Conservation (phyloP, 2,329 filamentous ascomycete species). For the Pyrenochaeta sp. region DNA sequence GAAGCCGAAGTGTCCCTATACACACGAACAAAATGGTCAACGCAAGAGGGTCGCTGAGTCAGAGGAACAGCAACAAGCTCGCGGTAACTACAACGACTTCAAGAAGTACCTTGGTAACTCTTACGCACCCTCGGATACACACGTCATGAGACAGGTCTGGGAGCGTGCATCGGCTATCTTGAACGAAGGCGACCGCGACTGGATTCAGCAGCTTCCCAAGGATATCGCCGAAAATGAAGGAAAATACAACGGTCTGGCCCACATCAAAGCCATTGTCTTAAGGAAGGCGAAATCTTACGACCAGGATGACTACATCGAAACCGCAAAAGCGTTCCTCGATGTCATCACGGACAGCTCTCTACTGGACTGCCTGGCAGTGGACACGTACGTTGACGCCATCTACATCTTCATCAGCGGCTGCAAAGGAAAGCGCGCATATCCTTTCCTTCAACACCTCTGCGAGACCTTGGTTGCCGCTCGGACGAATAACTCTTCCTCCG, state of each 20-base stretch:
- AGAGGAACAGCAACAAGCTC: slow-evolving; percentile 28
- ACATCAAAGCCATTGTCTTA: slow-evolving; percentile 34
- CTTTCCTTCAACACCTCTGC: slow-evolving; percentile 40
- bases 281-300: slow-evolving; percentile 2
- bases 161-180: slow-evolving; percentile 35
- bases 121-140: slow-evolving; percentile 19
- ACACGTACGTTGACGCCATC: slow-evolving; percentile 41
- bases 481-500: not conserved
- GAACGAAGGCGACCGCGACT: slow-evolving; percentile 37
- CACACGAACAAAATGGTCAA: not conserved
- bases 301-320: slow-evolving; percentile 6
- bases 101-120: slow-evolving; percentile 29
- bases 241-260: slow-evolving; percentile 31
- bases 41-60: slow-evolving; percentile 18
- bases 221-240: slow-evolving; percentile 41
- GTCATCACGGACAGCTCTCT: slow-evolving; percentile 45
- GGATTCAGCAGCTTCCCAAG: slow-evolving; percentile 38
- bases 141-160: slow-evolving; percentile 35
- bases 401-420: slow-evolving; percentile 46
- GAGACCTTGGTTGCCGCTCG: slow-evolving; percentile 12
- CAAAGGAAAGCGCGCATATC: slow-evolving; percentile 36
- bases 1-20: not conserved
- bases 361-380: slow-evolving; percentile 44
- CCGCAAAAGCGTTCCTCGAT: slow-evolving; percentile 19
- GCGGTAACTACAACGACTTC: slow-evolving; percentile 37